Evolutionary conservation across 331 rosid species (phyloP).

Genomic region (Cydonia oblonga): DNA sequence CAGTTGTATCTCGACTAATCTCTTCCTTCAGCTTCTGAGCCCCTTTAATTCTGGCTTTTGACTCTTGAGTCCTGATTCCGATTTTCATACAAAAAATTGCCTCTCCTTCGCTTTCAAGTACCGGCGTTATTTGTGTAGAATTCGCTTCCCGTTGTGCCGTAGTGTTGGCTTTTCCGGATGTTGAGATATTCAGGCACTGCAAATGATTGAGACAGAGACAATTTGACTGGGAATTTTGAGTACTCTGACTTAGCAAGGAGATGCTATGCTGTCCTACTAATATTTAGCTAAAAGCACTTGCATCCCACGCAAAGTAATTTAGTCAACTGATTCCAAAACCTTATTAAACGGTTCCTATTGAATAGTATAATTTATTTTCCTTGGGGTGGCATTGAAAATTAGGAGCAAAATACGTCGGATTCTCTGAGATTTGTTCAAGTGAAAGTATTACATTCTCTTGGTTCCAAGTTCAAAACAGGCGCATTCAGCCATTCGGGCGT

Average conservation of each 20-base stretch:
- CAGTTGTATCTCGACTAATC: conserved; percentile 3
- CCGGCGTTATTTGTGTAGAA: neutral
- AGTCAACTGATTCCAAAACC: conserved; percentile 12
- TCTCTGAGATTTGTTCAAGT: neutral
- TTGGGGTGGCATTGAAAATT: neutral
- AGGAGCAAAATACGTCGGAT: neutral
- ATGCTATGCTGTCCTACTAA: neutral
- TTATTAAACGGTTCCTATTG: neutral
- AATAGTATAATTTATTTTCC: neutral
- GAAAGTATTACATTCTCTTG: neutral
- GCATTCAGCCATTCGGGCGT: neutral
- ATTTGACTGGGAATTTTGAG: neutral
- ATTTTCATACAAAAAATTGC: neutral
- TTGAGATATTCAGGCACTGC: neutral
- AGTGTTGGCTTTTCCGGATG: neutral
- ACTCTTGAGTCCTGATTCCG: neutral
- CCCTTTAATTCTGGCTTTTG: conserved; percentile 15
- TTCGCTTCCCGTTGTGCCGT: conserved; percentile 10
- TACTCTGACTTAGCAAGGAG: neutral
- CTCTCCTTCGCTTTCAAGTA: neutral
- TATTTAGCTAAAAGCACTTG: conserved; percentile 3
- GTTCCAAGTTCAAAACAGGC: neutral
- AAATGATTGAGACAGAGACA: neutral
- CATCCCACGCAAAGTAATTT: conserved; percentile 21
- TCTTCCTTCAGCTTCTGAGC: conserved; percentile 16